A percentile compares a stretch with the other conserved stretches of the same genome.
Conservation (phyloP, 805 yeast genomes). For the Barnettozyma sp. region DNA sequence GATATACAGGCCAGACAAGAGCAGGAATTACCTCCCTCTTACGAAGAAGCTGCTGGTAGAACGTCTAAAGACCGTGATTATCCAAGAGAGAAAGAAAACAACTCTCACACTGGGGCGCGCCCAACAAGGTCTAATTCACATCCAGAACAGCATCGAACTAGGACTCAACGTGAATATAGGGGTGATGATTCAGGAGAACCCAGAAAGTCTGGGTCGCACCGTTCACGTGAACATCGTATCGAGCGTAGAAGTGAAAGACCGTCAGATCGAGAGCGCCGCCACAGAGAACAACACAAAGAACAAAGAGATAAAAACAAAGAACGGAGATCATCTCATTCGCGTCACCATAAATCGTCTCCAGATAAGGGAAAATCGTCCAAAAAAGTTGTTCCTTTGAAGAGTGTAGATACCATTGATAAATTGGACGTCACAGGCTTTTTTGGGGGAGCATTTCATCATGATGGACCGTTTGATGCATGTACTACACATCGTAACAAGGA, state of each 20-base stretch:
- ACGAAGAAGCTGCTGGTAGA: conserved; percentile 61
- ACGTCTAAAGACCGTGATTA: conserved; percentile 36
- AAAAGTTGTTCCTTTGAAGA: conserved; percentile 48
- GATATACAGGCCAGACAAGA: conserved; percentile 12
- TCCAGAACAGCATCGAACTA: conserved; percentile 13
- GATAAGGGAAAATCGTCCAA: conserved; percentile 23
- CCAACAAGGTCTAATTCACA: conserved; percentile 24
- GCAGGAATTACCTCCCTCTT: conserved; percentile 56
- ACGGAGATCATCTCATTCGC: conserved; percentile 10
- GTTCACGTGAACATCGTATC: conserved; percentile 2
- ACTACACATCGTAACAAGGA: conserved; percentile 90
- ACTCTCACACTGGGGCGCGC: conserved; percentile 17
- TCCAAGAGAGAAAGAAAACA: conserved; percentile 46
- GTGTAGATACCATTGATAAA: conserved; percentile 90
- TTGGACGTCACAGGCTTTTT: conserved; percentile 93
- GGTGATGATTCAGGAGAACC: conserved; percentile 8
- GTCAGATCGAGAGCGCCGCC: conserved; percentile 11
- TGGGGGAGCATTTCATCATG: conserved; percentile 95
- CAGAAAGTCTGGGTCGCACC: conserved; percentile 3
- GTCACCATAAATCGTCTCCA: conserved; percentile 15
- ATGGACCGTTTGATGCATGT: conserved; percentile 98
- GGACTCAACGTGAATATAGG: conserved; percentile 4
- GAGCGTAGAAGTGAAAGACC: conserved; percentile 7
- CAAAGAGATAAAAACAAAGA: conserved; percentile 17
- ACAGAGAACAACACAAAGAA: conserved; percentile 13